Conservation (phyloP, 2,329 filamentous ascomycete species). For the Daldinia sp. region DNA sequence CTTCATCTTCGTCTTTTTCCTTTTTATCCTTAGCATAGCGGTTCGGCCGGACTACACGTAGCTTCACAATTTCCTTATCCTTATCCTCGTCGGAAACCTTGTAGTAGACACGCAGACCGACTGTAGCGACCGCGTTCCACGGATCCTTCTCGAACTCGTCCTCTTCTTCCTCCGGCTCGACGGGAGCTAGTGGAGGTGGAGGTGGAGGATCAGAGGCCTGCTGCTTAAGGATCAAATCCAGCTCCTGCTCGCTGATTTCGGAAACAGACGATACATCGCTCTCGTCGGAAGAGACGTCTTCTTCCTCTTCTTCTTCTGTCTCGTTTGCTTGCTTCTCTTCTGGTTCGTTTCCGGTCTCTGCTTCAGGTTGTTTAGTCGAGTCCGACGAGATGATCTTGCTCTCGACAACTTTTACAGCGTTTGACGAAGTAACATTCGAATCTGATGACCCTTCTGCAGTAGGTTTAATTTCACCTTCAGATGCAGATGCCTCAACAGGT, state of each 20-base stretch:
- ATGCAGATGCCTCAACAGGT: constrained; percentile 19
- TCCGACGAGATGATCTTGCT: not conserved
- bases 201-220: constrained; percentile 43
- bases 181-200: constrained; percentile 46
- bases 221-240: constrained; percentile 52
- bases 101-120: constrained; percentile 71
- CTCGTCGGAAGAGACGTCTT: constrained; percentile 41
- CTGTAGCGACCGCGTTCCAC: constrained; percentile 73
- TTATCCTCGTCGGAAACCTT: constrained; percentile 56
- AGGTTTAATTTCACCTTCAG: constrained; percentile 35
- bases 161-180: constrained; percentile 59
- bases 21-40: constrained; percentile 50
- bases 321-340: constrained; percentile 26
- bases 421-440: not conserved
- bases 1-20: constrained; percentile 44
- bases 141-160: constrained; percentile 68
- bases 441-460: not conserved
- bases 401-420: not conserved
- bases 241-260: constrained; percentile 56
- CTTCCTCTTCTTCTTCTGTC: constrained; percentile 40
- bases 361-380: not conserved
- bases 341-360: not conserved
- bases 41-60: constrained; percentile 57
- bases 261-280: constrained; percentile 53
- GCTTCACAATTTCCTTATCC: constrained; percentile 53